A percentile compares a stretch with the other conserved stretches of the same genome.
These are phyloP conservation scores for Lojkania enalia DNA, from an alignment of 2,329 filamentous ascomycete genomes.

Conservation along the genomic window DNA sequence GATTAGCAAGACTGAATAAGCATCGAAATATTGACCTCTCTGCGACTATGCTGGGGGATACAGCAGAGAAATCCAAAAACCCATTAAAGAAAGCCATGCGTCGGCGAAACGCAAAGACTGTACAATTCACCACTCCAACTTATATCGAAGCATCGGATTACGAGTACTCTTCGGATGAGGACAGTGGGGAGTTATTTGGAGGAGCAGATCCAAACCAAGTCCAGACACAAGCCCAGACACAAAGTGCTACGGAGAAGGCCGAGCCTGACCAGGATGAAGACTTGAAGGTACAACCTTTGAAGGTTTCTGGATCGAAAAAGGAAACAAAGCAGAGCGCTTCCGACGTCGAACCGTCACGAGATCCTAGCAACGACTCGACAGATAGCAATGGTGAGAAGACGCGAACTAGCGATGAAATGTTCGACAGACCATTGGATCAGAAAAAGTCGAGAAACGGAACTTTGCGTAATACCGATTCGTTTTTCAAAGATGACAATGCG, in stretches of 20 bases:
- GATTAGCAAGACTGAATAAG: slow-evolving; percentile 91
- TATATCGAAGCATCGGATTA: slow-evolving; percentile 87
- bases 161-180: slow-evolving; percentile 82
- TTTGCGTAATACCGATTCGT: slow-evolving; percentile 89
- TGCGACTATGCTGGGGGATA: slow-evolving; percentile 71
- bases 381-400: slow-evolving; percentile 51
- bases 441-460: slow-evolving; percentile 75
- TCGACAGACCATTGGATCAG: slow-evolving; percentile 52
- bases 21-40: slow-evolving; percentile 93
- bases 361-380: slow-evolving; percentile 42
- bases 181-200: slow-evolving; percentile 52
- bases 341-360: slow-evolving; percentile 27
- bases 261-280: slow-evolving; percentile 50
- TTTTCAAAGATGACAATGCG: slow-evolving; percentile 93
- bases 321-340: slow-evolving; percentile 21
- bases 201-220: slow-evolving; percentile 38
- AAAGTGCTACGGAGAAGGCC: slow-evolving; percentile 23
- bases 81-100: slow-evolving; percentile 83
- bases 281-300: slow-evolving; percentile 43
- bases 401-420: slow-evolving; percentile 68
- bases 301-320: slow-evolving; percentile 39
- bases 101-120: slow-evolving; percentile 79
- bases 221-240: slow-evolving; percentile 26
- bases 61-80: slow-evolving; percentile 78
- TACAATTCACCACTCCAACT: slow-evolving; percentile 81